phyloP scores from a whole-genome alignment of 2,329 filamentous ascomycete species.

The Aspergillus pseudonomiae region DNA sequence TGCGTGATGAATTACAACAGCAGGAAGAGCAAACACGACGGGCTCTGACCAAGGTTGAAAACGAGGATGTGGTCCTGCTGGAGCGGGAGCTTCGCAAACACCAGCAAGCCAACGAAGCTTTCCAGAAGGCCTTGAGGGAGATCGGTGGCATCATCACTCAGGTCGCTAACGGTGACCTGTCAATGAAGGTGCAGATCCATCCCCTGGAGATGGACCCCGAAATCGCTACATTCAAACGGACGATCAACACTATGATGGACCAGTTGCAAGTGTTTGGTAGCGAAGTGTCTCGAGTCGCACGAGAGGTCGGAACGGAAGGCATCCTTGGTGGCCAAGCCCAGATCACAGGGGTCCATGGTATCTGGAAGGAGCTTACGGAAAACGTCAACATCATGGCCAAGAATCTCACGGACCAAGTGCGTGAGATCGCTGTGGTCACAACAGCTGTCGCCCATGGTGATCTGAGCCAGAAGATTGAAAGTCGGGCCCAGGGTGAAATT shows the following conservation, averaged over 20 bases:
- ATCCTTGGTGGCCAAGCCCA: conserved; percentile 91
- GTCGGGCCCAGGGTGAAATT: conserved; percentile 79
- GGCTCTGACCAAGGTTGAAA: conserved; percentile 79
- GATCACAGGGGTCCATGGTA: conserved; percentile 91
- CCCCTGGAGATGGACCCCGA: conserved; percentile 96
- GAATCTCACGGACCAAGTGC: conserved; percentile 80
- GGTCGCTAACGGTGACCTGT: conserved; percentile 91
- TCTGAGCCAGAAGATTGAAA: conserved; percentile 80
- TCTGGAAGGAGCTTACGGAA: conserved; percentile 95
- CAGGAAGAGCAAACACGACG: conserved; percentile 84
- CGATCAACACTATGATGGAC: conserved; percentile 99
- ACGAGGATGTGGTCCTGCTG: conserved; percentile 82
- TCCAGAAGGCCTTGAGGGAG: conserved; percentile 94
- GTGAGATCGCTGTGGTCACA: conserved; percentile 82
- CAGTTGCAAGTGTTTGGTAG: conserved; percentile 95
- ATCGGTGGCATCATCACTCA: conserved; percentile 97
- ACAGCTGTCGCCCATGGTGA: conserved; percentile 83
- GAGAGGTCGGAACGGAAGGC: conserved; percentile 94
- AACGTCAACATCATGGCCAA: conserved; percentile 86
- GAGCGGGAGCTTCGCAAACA: conserved; percentile 96
- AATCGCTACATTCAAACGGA: conserved; percentile 96
- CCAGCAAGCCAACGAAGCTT: conserved; percentile 96
- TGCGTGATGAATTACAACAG: conserved; percentile 81
- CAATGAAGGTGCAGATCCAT: conserved; percentile 95
- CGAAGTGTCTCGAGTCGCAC: conserved; percentile 90